Conservation (phyloP, 441 rosid genomes). For the Breynia disticha region DNA sequence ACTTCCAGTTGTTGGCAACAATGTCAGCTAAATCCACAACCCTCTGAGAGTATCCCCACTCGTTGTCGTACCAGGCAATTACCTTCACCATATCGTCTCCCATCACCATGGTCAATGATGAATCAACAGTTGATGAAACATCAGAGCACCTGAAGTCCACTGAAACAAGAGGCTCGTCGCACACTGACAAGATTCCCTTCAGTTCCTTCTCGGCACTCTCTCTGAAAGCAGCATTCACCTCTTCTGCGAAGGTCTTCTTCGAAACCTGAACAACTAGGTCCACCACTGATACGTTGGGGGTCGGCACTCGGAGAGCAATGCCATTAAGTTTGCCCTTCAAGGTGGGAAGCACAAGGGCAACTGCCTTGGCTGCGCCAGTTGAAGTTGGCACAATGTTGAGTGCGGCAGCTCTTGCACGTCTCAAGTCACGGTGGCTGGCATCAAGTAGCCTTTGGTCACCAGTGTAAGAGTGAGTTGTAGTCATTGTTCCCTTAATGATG, state of each 20-base stretch:
- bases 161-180: slow-evolving; percentile 91
- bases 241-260: slow-evolving; percentile 90
- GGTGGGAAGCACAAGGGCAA: slow-evolving; percentile 83
- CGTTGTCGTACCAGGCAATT: slow-evolving; percentile 95
- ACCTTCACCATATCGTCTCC: slow-evolving; percentile 98
- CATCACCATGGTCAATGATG: slow-evolving; percentile 94
- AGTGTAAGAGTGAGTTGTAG: slow-evolving; percentile 93
- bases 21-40: slow-evolving; percentile 93
- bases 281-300: slow-evolving; percentile 89
- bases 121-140: slow-evolving; percentile 73
- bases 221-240: slow-evolving; percentile 86
- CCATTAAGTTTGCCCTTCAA: slow-evolving; percentile 93
- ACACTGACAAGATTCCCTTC: slow-evolving; percentile 67
- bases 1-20: slow-evolving; percentile 84
- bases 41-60: slow-evolving; percentile 98
- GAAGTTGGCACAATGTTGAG: slow-evolving; percentile 90
- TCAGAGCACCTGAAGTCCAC: slow-evolving; percentile 93
- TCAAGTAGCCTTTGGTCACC: slow-evolving; percentile 93
- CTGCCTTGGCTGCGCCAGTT: slow-evolving; percentile 95
- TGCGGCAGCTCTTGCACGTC: slow-evolving; percentile 95
- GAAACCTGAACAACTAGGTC: slow-evolving; percentile 89
- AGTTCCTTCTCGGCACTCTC: slow-evolving; percentile 78
- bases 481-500: slow-evolving; percentile 94
- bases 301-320: slow-evolving; percentile 91
- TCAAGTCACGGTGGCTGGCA: slow-evolving; percentile 89